These are phyloP conservation scores for Suillus placidus DNA, from an alignment of 768 basidiomycete species.

Conservation along the genomic window DNA sequence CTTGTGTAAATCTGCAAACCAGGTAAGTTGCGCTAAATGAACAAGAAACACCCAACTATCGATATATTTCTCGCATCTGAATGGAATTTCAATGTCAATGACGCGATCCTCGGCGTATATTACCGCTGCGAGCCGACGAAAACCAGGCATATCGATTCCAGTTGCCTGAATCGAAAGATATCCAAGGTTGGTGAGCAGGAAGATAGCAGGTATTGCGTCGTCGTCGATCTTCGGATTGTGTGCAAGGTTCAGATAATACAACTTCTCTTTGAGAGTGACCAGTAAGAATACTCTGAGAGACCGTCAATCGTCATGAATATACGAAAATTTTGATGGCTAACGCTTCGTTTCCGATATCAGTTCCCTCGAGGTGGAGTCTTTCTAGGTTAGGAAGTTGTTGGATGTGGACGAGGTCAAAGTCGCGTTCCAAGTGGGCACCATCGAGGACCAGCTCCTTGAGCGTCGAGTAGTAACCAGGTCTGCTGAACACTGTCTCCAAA, in stretches of 20 bases:
- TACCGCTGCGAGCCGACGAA: constrained; percentile 49
- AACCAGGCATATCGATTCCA: constrained; percentile 55
- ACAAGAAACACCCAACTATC: constrained; percentile 43
- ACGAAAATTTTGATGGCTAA: constrained; percentile 31
- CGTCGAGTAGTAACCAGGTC: constrained; percentile 52
- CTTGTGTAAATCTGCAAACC: constrained; percentile 43
- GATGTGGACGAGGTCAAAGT: constrained; percentile 53
- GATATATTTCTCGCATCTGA: constrained; percentile 54
- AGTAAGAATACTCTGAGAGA: constrained; percentile 56
- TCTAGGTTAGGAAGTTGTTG: constrained; percentile 56
- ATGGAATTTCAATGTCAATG: constrained; percentile 58
- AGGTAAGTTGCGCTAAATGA: background rate
- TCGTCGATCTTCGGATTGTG: constrained; percentile 56
- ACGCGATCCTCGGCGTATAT: constrained; percentile 41
- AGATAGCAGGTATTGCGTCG: constrained; percentile 57
- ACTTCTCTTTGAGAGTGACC: constrained; percentile 54
- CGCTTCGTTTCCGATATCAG: constrained; percentile 66
- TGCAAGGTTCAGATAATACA: constrained; percentile 54
- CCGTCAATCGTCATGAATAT: constrained; percentile 12
- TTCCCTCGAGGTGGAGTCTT: constrained; percentile 50
- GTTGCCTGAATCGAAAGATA: constrained; percentile 59
- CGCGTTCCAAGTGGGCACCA: constrained; percentile 42
- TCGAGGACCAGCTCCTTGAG: constrained; percentile 55
- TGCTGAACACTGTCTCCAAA: constrained; percentile 49
- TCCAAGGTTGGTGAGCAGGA: constrained; percentile 48